phyloP scores from a whole-genome alignment of 768 basidiomycete species.

The Neoboletus brunneissimus region DNA sequence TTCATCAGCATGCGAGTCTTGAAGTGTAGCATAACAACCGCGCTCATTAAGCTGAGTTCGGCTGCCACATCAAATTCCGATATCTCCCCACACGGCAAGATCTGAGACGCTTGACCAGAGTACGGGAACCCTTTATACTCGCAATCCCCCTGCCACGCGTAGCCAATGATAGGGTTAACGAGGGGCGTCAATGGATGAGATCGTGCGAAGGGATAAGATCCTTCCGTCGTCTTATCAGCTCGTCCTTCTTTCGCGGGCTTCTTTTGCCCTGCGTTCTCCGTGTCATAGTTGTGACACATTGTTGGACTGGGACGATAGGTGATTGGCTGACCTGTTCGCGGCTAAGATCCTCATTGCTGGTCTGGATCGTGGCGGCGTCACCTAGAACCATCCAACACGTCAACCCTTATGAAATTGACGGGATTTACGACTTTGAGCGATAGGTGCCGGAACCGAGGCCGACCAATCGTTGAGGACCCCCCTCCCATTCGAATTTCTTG shows the following conservation, averaged over 20 bases:
- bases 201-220: slow-evolving; percentile 11
- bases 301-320: background rate
- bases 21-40: background rate
- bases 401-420: background rate
- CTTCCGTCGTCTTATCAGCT: slow-evolving; percentile 12
- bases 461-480: slow-evolving; percentile 10
- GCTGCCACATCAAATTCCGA: background rate
- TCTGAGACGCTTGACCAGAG: background rate
- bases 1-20: no score
- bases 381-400: background rate
- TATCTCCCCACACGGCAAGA: background rate
- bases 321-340: background rate
- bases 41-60: background rate
- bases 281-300: background rate
- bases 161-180: background rate
- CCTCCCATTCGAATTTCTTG: background rate
- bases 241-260: background rate
- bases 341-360: background rate
- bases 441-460: background rate
- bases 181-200: background rate
- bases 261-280: background rate
- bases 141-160: background rate
- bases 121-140: background rate
- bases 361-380: background rate
- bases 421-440: background rate